These are phyloP conservation scores for Coemansia sp. DNA, from an alignment of 192 early-diverging fungal species.

Conservation along the genomic window DNA sequence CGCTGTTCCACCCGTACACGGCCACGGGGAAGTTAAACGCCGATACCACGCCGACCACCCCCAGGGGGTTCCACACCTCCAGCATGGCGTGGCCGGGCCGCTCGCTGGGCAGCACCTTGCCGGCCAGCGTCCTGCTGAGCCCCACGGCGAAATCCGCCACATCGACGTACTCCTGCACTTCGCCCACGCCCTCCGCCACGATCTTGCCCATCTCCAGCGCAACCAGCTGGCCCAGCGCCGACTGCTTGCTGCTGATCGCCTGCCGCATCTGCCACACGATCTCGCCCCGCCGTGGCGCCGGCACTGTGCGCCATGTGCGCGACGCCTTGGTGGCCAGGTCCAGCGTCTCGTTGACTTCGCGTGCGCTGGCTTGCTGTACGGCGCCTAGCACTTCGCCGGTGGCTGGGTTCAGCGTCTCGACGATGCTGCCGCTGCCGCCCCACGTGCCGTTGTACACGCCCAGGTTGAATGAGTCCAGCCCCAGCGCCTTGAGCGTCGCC, in stretches of 20 bases:
- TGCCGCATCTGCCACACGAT: conserved; percentile 88
- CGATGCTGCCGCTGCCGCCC: conserved; percentile 61
- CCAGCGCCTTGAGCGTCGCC: conserved; percentile 54
- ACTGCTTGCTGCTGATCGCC: conserved; percentile 68
- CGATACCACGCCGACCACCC: conserved; percentile 87
- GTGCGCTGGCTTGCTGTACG: conserved; percentile 62
- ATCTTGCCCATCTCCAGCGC: conserved; percentile 96
- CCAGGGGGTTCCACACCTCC: conserved; percentile 94
- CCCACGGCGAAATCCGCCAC: conserved; percentile 90
- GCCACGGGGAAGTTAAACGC: conserved; percentile 96
- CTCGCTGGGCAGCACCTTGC: conserved; percentile 84
- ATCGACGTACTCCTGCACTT: conserved; percentile 97
- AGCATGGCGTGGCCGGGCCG: conserved; percentile 92
- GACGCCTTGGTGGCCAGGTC: conserved; percentile 62
- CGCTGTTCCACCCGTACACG: conserved; percentile 93
- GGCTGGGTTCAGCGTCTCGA: conserved; percentile 69
- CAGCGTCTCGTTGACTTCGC: conserved; percentile 64
- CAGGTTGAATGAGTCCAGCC: conserved; percentile 64
- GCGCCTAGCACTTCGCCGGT: conserved; percentile 81
- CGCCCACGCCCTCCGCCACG: conserved; percentile 85
- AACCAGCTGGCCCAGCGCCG: conserved; percentile 82
- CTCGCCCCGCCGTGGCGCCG: conserved; percentile 85
- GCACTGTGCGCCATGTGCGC: conserved; percentile 64
- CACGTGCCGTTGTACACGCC: conserved; percentile 77
- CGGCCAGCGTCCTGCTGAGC: conserved; percentile 75